Evolutionary conservation across 1,284 basidiomycete genomes (phyloP).

Genomic region (Marasmius oreades): DNA sequence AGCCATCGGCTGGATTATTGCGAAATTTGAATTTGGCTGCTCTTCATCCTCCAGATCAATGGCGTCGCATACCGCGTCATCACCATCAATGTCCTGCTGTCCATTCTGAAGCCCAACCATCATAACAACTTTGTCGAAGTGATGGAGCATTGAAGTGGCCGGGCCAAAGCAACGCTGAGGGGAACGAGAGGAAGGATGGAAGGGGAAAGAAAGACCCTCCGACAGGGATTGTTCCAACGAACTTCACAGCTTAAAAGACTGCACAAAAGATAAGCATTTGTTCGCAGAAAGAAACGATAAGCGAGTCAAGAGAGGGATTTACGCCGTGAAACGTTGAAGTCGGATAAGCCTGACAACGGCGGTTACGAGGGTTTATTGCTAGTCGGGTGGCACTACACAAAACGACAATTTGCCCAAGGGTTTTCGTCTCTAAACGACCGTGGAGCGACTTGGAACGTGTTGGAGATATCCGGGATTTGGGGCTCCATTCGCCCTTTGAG

Average conservation of each 20-base stretch:
- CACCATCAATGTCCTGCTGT: neutral
- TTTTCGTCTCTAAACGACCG: too few relatives aligned
- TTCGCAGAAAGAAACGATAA: neutral
- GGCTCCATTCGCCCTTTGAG: too few relatives aligned
- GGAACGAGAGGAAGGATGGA: neutral
- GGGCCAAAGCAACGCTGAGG: too few relatives aligned
- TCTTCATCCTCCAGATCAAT: neutral
- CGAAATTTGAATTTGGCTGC: neutral
- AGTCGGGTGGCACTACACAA: too few relatives aligned
- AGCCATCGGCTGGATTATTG: neutral
- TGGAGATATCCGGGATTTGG: too few relatives aligned
- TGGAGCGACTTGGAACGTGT: too few relatives aligned
- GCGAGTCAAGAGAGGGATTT: neutral
- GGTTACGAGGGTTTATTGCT: neutral
- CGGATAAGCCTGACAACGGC: too few relatives aligned
- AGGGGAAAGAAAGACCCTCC: neutral
- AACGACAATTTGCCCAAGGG: too few relatives aligned
- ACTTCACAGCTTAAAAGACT: neutral
- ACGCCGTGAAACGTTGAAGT: neutral
- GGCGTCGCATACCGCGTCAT: neutral
- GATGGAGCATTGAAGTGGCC: neutral
- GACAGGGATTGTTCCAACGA: too few relatives aligned
- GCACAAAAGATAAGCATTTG: neutral
- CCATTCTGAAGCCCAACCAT: neutral
- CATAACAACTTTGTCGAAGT: neutral